Base-by-base conservation (phyloP, 202 grass and related monocot species). In the Dendrocalamus latiflorus region DNA sequence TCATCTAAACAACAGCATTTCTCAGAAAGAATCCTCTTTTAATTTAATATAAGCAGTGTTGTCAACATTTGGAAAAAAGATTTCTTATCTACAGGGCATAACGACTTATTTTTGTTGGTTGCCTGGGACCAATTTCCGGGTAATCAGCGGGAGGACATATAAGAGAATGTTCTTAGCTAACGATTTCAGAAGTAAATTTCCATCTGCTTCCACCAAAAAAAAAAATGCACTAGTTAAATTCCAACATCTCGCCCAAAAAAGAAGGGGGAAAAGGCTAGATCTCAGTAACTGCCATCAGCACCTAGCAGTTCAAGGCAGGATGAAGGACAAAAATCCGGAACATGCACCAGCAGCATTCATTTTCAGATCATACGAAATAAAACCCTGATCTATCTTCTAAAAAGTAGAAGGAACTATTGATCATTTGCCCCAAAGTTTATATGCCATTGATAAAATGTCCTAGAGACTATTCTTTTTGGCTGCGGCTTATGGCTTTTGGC, bases 301-400 rank as follows among this genome's bases (percentile, higher is more conserved):
- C 17, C 64, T 72, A 59, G 65, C 25, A 69, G 77, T 49, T 86
- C 83, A 82, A 43, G 82, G 65, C 78, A 72, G 48, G 48, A 77
- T 51, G 65, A 72, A 80, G 25, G 25, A 76, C 47, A 25, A 76
- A 81, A 42, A 11, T 7, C 58, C 39, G 55, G 55, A 77, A 18
- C 65, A 81, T 47, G 70, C 49, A 67, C 42, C 74, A 68, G 70
- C 30, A 75, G 8, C 42, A 16, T 72, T 60, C 55, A 60, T 14
- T 43, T 62, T 62, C 16, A 38, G 33, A 77, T 72, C 72, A 74
- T 34, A 16, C 3, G 6, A 61, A 81, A 61, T 15, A 22, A 55
- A 74, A 33, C 51, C 18, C 50, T 20, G 60, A 74, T 58, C 21
- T 74, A 58, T 60, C 48, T 79, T 33, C 9, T 15, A 74, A 83